A percentile compares a stretch with the other conserved stretches of the same genome.
These are phyloP conservation scores for Tremella yokohamensis DNA, from an alignment of 768 basidiomycete genomes.

Conservation along the genomic window DNA sequence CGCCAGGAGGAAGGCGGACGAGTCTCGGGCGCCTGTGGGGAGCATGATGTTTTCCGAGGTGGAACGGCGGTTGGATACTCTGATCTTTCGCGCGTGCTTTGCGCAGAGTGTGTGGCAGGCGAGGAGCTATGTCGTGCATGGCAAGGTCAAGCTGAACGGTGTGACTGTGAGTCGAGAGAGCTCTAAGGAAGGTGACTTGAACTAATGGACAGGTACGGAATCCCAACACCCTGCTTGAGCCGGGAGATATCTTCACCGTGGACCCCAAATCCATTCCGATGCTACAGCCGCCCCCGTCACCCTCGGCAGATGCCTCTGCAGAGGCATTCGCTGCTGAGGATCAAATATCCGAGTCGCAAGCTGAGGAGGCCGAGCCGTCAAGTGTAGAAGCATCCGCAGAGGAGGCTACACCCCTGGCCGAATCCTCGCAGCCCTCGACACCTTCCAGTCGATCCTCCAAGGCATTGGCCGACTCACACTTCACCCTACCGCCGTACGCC, in stretches of 20 bases:
- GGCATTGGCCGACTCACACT: constrained; percentile 51
- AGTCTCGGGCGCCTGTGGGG: constrained; percentile 79
- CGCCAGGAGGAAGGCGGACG: constrained; percentile 58
- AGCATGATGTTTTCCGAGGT: constrained; percentile 93
- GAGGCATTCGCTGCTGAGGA: constrained; percentile 4
- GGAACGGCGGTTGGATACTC: constrained; percentile 89
- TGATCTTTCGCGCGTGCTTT: constrained; percentile 85
- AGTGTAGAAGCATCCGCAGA: constrained; percentile 21
- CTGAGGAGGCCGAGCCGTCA: neutral
- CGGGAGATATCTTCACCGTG: constrained; percentile 91
- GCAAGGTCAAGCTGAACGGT: constrained; percentile 83
- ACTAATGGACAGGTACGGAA: constrained; percentile 63
- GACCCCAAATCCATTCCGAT: constrained; percentile 76
- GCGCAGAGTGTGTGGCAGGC: constrained; percentile 87
- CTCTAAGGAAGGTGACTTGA: neutral
- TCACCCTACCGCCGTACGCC: constrained; percentile 80
- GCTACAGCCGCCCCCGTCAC: constrained; percentile 51
- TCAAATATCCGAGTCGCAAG: constrained; percentile 6
- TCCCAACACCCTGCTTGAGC: constrained; percentile 80
- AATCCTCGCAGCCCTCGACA: constrained; percentile 15
- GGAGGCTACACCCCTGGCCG: constrained; percentile 22
- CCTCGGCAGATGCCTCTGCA: constrained; percentile 3
- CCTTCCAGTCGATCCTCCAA: constrained; percentile 11
- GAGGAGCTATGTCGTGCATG: constrained; percentile 76
- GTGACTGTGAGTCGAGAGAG: constrained; percentile 62